Base-by-base conservation (phyloP, 345 rosid species). In the Eucalyptus tenuipes region DNA sequence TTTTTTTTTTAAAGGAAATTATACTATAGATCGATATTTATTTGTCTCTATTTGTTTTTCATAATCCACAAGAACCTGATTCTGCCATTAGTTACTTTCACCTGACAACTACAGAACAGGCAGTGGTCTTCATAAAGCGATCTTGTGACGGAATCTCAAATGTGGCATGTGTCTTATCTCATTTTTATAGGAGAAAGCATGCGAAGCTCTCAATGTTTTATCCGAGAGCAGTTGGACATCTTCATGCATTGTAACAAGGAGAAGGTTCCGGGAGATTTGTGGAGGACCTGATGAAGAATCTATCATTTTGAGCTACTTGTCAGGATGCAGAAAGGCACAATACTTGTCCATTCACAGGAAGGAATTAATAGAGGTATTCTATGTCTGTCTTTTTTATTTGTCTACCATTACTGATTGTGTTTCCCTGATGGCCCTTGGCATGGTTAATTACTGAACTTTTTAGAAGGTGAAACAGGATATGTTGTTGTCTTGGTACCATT, bases 281-380 rank as follows among this genome's bases (percentile, higher is more conserved):
- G 95, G 95, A 88, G 96, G 96, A 42, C 88, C 88, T 3, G 90
- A 89, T 88, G 96, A 96, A 94, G 98, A 95, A 71, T 90, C 94
- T 87, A 94, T 92, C 42, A 91, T 96, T 31, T 93, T 96, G 93
- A 96, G 97, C 92, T 92, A 94, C 90, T 91, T 97, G 88, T 91
- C 93, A 68, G 94, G 92, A 90, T 75, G 91, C 89, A 95, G 98
- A 57, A 97, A 93, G 92, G 96, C 96, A 24, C 92, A 50, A 49
- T 95, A 92, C 91, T 89, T 97, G 75, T 95, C 94, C 11, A 88
- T 90, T 64, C 88, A 49, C 50, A 93, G 92, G 91, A 95, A 93
- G 71, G 98, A 97, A 82, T 53, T 93, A n/a, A 90, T 93, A 45
- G 97, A 97, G 99, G 98, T 95, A 89, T 50, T 88, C 27, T 20